These are phyloP conservation scores for Ophiocordyceps australis DNA, from an alignment of 2,329 filamentous ascomycete genomes.

Conservation along the genomic window DNA sequence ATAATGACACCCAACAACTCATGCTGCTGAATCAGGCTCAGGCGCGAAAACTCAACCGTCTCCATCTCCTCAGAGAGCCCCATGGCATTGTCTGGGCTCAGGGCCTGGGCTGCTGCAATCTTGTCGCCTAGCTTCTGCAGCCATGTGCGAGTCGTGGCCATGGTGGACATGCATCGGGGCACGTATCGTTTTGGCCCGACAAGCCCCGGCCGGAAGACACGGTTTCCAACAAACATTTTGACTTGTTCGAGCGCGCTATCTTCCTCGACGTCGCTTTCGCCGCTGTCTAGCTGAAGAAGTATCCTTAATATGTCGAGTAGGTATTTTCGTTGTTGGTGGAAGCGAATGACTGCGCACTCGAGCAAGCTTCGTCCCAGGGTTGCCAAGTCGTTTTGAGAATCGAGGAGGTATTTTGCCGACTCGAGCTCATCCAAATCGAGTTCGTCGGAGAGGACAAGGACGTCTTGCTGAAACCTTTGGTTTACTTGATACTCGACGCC, in stretches of 20 bases:
- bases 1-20: slow-evolving; percentile 73
- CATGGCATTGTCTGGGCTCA: slow-evolving; percentile 43
- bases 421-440: slow-evolving; percentile 81
- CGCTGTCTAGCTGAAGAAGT: slow-evolving; percentile 46
- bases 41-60: slow-evolving; percentile 61
- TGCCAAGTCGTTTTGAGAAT: slow-evolving; percentile 50
- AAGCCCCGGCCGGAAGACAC: slow-evolving; percentile 13
- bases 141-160: slow-evolving; percentile 62
- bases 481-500: slow-evolving; percentile 67
- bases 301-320: slow-evolving; percentile 71
- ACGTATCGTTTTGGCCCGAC: slow-evolving; percentile 41
- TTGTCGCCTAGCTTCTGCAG: slow-evolving; percentile 61
- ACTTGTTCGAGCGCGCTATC: slow-evolving; percentile 12
- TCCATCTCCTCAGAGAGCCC: slow-evolving; percentile 47
- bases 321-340: slow-evolving; percentile 72
- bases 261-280: slow-evolving; percentile 33
- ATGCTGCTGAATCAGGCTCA: slow-evolving; percentile 74
- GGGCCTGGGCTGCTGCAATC: slow-evolving; percentile 53
- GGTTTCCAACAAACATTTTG: slow-evolving; percentile 15
- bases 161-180: slow-evolving; percentile 54
- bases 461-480: slow-evolving; percentile 69
- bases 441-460: slow-evolving; percentile 68
- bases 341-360: slow-evolving; percentile 67
- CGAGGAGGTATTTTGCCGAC: slow-evolving; percentile 59
- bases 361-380: slow-evolving; percentile 55